Evolutionary conservation across 2,329 filamentous ascomycete species (phyloP).

Genomic region (Ceratocystis albifundus): DNA sequence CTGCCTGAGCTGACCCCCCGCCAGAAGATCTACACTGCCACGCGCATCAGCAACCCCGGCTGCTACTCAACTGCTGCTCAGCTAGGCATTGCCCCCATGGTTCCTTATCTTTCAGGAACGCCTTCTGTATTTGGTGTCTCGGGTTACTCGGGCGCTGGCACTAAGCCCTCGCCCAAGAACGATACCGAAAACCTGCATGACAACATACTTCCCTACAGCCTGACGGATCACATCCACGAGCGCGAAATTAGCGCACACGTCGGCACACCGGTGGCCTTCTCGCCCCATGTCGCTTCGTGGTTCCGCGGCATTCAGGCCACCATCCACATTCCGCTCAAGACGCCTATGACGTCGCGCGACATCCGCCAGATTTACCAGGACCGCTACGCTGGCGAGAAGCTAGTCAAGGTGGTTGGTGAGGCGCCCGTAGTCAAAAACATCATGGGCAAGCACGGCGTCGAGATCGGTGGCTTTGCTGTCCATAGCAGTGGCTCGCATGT

Average conservation of each 20-base stretch:
- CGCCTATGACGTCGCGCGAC: conserved; percentile 80
- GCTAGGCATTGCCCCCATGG: conserved; percentile 71
- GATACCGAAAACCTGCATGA: conserved; percentile 69
- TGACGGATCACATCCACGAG: conserved; percentile 94
- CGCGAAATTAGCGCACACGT: conserved; percentile 75
- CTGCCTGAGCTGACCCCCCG: conserved; percentile 76
- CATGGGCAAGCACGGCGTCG: conserved; percentile 71
- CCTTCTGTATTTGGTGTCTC: conserved; percentile 84
- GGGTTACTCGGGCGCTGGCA: conserved; percentile 89
- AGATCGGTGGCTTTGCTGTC: conserved; percentile 93
- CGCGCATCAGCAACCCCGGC: conserved; percentile 80
- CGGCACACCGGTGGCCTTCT: conserved; percentile 64
- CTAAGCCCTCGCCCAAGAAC: conserved; percentile 90
- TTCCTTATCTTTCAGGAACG: conserved; percentile 62
- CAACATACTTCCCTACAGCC: conserved; percentile 82
- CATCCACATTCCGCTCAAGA: conserved; percentile 76
- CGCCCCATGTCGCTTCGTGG: conserved; percentile 91
- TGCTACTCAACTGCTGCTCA: conserved; percentile 93
- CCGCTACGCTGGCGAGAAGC: conserved; percentile 86
- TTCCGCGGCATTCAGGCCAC: conserved; percentile 92
- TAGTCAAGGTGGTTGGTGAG: conserved; percentile 86
- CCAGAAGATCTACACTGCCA: conserved; percentile 62
- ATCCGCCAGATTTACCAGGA: conserved; percentile 94
- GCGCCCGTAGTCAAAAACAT: conserved; percentile 77
- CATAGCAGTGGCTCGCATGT: conserved; percentile 80